Base-by-base conservation (phyloP, 306 rosid species). In the Glycine tomentella region DNA sequence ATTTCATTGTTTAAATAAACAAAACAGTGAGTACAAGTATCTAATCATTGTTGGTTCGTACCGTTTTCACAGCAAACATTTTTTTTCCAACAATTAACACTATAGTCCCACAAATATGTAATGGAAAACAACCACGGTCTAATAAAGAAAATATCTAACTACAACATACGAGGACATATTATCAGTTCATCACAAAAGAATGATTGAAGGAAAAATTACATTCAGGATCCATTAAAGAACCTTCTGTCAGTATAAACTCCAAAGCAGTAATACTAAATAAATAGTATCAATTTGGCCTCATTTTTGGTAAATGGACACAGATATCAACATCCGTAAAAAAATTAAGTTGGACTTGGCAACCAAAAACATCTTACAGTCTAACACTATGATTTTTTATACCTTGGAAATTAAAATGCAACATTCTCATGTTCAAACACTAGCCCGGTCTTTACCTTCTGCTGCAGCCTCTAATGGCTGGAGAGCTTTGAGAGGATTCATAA, bases 401-500 rank as follows among this genome's bases (percentile, higher is more conserved):
- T 42, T 1, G 53, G 25, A 56, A 11, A 66, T 52, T 69, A 69
- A 69, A 76, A 69, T 69, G 88, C 87, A 63, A 36, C 36, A 38
- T 49, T 33, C 75, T 44, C 49, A 2, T 76, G 76, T 40, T 86
- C 80, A 88, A 74, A 65, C 81, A 17, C 50, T 66, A 33, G 91
- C 83, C 59, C 65, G 87, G 31, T 82, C 92, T 65, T 68, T 58
- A 38, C 84, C 76, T 70, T 78, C 91, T 10, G 72, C 86, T 12
- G 87, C 67, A n/a, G 86, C 91, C 12, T 86, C 34, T 85, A 93
- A 81, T 52, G 99, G 98, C 84, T 89, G 97, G 69, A 96, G 82
- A 48, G 97, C 98, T 87, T 96, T 96, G 86, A 96, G 97, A 76
- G 99, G 99, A 84, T 96, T 96, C 91, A 89, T 79, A 52, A 96